Conservation (phyloP, 2,329 filamentous ascomycete genomes). For the Pseudogymnoascus sp. region DNA sequence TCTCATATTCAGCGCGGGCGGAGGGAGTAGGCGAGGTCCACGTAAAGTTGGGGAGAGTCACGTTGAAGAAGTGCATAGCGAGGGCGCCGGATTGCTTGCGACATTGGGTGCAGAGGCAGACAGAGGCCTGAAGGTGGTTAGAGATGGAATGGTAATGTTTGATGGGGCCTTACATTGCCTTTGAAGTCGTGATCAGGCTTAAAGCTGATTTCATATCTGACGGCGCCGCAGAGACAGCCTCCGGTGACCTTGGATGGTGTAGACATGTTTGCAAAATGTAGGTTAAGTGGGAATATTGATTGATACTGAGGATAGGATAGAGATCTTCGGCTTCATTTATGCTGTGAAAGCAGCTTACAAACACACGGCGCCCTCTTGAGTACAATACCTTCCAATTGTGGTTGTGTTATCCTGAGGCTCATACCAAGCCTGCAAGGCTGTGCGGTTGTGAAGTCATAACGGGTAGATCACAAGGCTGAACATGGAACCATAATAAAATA, state of each 20-base stretch:
- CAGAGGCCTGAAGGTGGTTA: conserved; percentile 30
- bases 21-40: conserved; percentile 25
- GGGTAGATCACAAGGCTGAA: conserved; percentile 1
- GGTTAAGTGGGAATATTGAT: neutral
- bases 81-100: conserved; percentile 43
- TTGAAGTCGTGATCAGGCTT: conserved; percentile 38
- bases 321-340: conserved; percentile 2
- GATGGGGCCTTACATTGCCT: conserved; percentile 23
- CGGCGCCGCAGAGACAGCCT: conserved; percentile 42
- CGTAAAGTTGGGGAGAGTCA: conserved; percentile 30
- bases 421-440: conserved; percentile 6
- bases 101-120: conserved; percentile 49
- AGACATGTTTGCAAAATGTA: conserved; percentile 3
- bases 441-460: neutral
- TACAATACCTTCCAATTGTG: conserved; percentile 3
- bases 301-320: neutral
- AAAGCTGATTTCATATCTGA: conserved; percentile 42
- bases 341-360: neutral
- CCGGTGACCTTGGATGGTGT: conserved; percentile 32
- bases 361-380: neutral
- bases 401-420: neutral
- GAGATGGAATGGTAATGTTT: neutral
- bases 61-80: conserved; percentile 34
- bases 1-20: conserved; percentile 34
- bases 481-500: neutral